Base-by-base conservation (phyloP, 345 rosid genomes). In the Trapa bicornis region DNA sequence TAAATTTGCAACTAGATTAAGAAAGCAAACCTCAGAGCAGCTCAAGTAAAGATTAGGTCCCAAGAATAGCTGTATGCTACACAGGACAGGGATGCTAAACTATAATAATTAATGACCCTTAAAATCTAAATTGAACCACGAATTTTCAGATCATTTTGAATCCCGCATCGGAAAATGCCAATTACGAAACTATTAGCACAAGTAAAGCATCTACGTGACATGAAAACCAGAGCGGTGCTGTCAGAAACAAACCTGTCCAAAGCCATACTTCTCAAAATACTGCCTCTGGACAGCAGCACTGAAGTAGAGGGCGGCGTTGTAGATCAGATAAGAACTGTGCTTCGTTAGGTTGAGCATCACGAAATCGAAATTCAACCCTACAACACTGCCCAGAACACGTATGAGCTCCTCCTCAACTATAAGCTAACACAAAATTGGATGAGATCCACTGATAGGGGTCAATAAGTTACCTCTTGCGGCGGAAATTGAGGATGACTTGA, bases 341-440 rank as follows among this genome's bases (percentile, higher is more conserved):
- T 93, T 93, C 0, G 97, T 90, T 82, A 93, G 79, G 81, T 90
- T 93, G 80, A 90, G 81, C 71, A 90, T 6, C 74, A 88, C 92
- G 75, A 90, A 90, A 74, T 93, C 97, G 71, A 93, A 90, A 74
- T 83, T 93, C 83, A 93, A 72, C 14, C 99, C 99, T 70, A 90
- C 89, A 65, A 93, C 97, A 62, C 91, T 93, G 73, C 37, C 22
- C 60, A 22, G 43, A 15, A 48, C 22, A 29, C 45, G 36, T 14
- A 66, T 33, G 17, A 48, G 57, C 12, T 33, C 13, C 41, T 22
- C 29, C 29, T 22, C 29, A 22, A 22, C 29, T 22, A 22, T 22
- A 22, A 22, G 29, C 29, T 22, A 22, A 22, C 29, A 22, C 29
- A 22, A 22, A 22, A 22, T 22, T 22, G 29, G 29, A 22, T 22